Conservation (phyloP, 768 basidiomycete species). For the Amanita molliuscula region DNA sequence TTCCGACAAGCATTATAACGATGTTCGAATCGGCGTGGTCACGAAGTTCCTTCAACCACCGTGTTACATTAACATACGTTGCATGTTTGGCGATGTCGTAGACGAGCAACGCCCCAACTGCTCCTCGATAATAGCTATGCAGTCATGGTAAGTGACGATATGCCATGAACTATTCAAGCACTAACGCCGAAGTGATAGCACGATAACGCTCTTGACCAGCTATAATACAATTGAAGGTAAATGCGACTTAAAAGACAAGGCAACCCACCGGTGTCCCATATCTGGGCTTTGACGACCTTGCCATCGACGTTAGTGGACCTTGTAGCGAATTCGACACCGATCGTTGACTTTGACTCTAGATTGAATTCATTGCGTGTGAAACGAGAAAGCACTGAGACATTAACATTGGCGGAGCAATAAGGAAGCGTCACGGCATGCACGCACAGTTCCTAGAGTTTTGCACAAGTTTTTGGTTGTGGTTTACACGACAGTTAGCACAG, state of each 20-base stretch:
- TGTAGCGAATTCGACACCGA: slow-evolving; percentile 98
- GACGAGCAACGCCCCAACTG: slow-evolving; percentile 85
- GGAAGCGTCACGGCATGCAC: slow-evolving; percentile 15
- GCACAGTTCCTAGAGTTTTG: slow-evolving; percentile 60
- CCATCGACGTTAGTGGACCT: slow-evolving; percentile 91
- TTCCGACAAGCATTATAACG: slow-evolving; percentile 93
- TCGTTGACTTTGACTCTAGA: slow-evolving; percentile 97
- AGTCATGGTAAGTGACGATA: not conserved
- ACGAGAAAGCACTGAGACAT: slow-evolving; percentile 84
- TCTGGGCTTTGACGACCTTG: slow-evolving; percentile 96
- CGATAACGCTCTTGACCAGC: slow-evolving; percentile 97
- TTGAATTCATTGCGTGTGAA: slow-evolving; percentile 99
- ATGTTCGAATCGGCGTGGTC: slow-evolving; percentile 93
- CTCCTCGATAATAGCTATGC: slow-evolving; percentile 90
- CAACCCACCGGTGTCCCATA: slow-evolving; percentile 92
- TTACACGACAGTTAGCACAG: slow-evolving; percentile 7
- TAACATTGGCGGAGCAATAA: too few species aligned
- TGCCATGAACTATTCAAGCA: slow-evolving; percentile 9
- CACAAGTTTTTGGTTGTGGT: too few species aligned
- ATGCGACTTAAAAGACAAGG: not conserved
- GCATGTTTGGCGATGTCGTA: slow-evolving; percentile 93
- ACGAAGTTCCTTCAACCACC: slow-evolving; percentile 95
- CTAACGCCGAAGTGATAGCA: slow-evolving; percentile 93
- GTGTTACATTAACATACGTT: slow-evolving; percentile 87
- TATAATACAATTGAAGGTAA: slow-evolving; percentile 15